Evolutionary conservation across 2,329 filamentous ascomycete genomes (phyloP), one percentile per base, ranked within the genome.

Genomic region (Alternaria gansuensis): DNA sequence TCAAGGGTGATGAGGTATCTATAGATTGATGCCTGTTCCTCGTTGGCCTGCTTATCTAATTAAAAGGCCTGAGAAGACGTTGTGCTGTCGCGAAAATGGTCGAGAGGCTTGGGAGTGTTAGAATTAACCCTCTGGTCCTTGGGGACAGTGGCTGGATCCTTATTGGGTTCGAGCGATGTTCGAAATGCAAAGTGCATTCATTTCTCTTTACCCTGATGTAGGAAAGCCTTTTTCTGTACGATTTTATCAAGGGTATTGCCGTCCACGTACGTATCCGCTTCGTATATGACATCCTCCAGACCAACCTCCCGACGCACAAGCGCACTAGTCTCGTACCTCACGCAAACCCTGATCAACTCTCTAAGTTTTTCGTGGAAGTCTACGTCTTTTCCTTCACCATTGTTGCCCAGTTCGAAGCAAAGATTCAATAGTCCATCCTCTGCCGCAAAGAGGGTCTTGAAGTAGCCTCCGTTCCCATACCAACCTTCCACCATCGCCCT

Each of bases 381-480:
- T 11, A 50, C 34, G 17, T 50, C 48, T 5, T 36, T 17, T 13
- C 48, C 33, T 17, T 39, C 33, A 4, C 24, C 31, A 29, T 50
- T 14, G 10, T 28, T 36, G 9, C 48, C 48, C 11, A 17, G 7
- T 3, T 24, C 14, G n/a, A 34, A 34, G 17, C 48, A 50, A 21
- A 50, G 31, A 17, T 50, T 33, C 24, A 21, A 37, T 8, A 50
- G 17, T 26, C 48, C 48, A 26, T 39, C 34, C 17, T 39, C 10
- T 7, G 23, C 34, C 11, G 10, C 48, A 39, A 6, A 26, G 8
- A 37, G 31, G n/a, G 24, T 37, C 24, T 17, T 26, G 24, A 50
- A 39, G 26, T 37, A 50, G 9, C 48, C 33, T 13, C 48, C 48
- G 11, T 50, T 37, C 34, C 48, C 48, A 26, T 50, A 50, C 33